These are phyloP conservation scores for Neurospora sp. DNA, from an alignment of 495 filamentous ascomycete genomes.

Conservation along the genomic window DNA sequence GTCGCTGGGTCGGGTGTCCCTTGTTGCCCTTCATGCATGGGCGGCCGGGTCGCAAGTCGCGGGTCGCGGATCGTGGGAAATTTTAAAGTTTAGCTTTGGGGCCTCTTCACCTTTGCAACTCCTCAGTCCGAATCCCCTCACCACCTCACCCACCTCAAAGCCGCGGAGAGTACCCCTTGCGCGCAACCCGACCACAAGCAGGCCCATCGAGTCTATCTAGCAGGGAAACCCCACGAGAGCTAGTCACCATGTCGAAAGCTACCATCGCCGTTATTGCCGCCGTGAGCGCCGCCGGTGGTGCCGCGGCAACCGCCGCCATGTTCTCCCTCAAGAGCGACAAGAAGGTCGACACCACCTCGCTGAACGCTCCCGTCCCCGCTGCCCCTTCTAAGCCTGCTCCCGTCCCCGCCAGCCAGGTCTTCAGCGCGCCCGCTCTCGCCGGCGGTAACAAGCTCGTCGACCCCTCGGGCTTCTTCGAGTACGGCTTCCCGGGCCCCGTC, in stretches of 20 bases:
- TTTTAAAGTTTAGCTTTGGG: no score
- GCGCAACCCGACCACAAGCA: neutral
- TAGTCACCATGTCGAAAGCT: slow-evolving; percentile 64
- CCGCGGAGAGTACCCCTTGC: neutral
- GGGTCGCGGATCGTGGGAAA: neutral
- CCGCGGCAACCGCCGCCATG: slow-evolving; percentile 65
- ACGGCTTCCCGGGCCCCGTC: slow-evolving; percentile 90
- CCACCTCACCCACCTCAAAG: slow-evolving; percentile 13
- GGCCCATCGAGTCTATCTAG: neutral
- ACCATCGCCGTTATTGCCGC: slow-evolving; percentile 84
- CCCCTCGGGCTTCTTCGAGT: slow-evolving; percentile 84
- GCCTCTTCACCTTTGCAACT: no score
- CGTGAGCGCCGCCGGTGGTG: slow-evolving; percentile 79
- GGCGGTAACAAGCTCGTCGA: slow-evolving; percentile 54
- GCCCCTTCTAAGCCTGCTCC: slow-evolving; percentile 15
- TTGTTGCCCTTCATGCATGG: neutral
- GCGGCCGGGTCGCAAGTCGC: neutral
- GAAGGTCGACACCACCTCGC: slow-evolving; percentile 28
- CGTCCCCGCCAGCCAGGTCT: slow-evolving; percentile 35
- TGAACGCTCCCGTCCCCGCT: slow-evolving; percentile 21
- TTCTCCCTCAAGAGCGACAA: slow-evolving; percentile 50
- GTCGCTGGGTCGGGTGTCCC: neutral
- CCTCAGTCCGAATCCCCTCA: no score
- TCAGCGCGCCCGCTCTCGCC: slow-evolving; percentile 18
- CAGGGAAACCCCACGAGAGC: neutral